Base-by-base conservation (phyloP, 345 rosid genomes). In the Ceriops decandra region DNA sequence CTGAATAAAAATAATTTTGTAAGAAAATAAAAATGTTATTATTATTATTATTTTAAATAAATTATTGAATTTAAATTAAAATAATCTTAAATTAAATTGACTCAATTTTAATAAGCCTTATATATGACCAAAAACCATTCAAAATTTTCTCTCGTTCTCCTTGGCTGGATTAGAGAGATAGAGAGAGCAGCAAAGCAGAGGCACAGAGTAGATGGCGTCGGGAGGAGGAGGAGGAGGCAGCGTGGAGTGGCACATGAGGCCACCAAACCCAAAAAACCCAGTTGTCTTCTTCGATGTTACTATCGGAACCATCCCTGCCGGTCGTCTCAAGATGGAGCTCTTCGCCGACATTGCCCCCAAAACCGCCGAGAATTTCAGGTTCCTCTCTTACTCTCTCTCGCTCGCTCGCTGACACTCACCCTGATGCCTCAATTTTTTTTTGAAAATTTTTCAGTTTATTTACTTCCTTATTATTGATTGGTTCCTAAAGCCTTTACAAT, bases 241-340 rank as follows among this genome's bases (percentile, higher is more conserved):
- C 32, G 98, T 88, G 52, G 99, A 95, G 79, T 91, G 99, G 99
- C 99, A 90, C 62, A 87, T 88, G 42, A 84, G 99, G 66, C 97
- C 99, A 11, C 88, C 85, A 22, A 90, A 90, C 83, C 93, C 96
- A 71, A 95, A 90, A 83, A 95, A 90, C 64, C 99, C 96, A n/a
- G 82, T 95, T 31, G 98, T 95, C 28, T 95, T 95, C 84, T 95
- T 95, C 83, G 99, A 95, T 57, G 53, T 90, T 30, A 91, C 95
- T 28, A 95, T 95, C 67, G 99, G 97, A 47, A 83, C 88, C 67
- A 92, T 95, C 68, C 88, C 93, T 13, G 97, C 96, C 22, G 99
- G 97, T 47, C 91, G 98, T 32, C 83, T 90, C 82, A 91, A 91
- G 85, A 95, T 91, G 99, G 99, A 95, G 81, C 96, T 95, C 75